Conservation (phyloP, 257 asterid species). For the Solanum neorickii region DNA sequence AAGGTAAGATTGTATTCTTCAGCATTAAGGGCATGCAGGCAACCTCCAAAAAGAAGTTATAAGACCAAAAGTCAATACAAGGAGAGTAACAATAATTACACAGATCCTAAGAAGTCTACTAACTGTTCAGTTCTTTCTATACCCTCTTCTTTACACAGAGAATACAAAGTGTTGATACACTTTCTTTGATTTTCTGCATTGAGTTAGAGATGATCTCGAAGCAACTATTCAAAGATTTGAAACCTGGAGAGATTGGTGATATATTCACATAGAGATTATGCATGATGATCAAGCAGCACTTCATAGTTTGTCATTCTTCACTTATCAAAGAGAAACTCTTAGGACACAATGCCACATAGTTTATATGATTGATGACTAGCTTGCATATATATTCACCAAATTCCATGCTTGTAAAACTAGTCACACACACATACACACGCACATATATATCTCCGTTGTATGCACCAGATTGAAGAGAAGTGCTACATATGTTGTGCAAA, state of each 20-base stretch:
- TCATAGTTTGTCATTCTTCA: background rate
- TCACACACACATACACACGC: background rate
- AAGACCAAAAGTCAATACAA: background rate
- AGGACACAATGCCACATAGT: background rate
- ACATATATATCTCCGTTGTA: background rate
- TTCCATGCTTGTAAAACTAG: background rate
- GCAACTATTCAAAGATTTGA: background rate
- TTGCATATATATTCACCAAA: background rate
- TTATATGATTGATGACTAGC: background rate
- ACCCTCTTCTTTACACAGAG: background rate
- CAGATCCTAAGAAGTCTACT: background rate
- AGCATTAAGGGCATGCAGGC: background rate
- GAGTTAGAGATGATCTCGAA: background rate
- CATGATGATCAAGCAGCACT: background rate
- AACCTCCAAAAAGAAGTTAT: background rate
- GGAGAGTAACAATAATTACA: background rate
- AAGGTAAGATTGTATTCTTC: background rate
- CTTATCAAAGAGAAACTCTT: background rate
- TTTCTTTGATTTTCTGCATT: background rate
- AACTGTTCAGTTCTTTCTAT: background rate
- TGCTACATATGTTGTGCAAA: background rate
- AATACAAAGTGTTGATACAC: background rate
- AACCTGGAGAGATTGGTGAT: background rate
- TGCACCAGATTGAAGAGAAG: background rate
- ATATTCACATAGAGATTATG: background rate